Conservation (phyloP, 1,139 yeast genomes). For the Zygosaccharomyces pseudobailii region DNA sequence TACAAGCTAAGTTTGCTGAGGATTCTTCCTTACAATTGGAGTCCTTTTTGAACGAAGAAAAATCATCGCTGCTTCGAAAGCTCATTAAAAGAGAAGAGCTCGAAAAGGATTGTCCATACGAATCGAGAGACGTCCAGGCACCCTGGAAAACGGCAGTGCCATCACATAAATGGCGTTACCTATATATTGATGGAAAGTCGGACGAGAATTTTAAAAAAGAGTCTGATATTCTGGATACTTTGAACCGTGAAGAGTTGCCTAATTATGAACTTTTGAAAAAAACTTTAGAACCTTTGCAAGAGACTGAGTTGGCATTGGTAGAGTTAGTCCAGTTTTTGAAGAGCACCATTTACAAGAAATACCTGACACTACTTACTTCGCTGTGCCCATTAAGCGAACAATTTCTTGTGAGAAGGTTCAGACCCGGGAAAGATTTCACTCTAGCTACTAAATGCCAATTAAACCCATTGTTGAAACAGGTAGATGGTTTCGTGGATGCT, state of each 20-base stretch:
- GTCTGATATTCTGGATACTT: conserved; percentile 31
- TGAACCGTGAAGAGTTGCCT: conserved; percentile 47
- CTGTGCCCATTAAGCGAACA: conserved; percentile 62
- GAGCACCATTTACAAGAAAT: conserved; percentile 61
- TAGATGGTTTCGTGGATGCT: conserved; percentile 34
- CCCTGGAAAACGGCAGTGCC: conserved; percentile 95
- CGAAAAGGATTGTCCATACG: conserved; percentile 57
- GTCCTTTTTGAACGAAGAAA: conserved; percentile 56
- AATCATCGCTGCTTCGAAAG: conserved; percentile 44
- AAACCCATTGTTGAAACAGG: conserved; percentile 34
- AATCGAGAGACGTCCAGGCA: conserved; percentile 48
- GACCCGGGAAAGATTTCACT: conserved; percentile 94
- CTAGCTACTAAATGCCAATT: conserved; percentile 74
- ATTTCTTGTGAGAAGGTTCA: conserved; percentile 71
- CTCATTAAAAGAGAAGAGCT: conserved; percentile 51
- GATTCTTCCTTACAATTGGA: conserved; percentile 68
- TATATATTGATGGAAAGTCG: conserved; percentile 72
- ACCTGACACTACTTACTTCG: conserved; percentile 64
- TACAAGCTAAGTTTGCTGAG: conserved; percentile 52
- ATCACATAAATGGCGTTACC: conserved; percentile 84
- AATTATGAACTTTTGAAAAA: conserved; percentile 42
- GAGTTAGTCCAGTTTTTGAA: conserved; percentile 57
- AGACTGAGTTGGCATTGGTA: conserved; percentile 38
- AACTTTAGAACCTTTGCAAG: conserved; percentile 30
- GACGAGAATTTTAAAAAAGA: conserved; percentile 29